These are phyloP conservation scores for Sisymbrium irio DNA, from an alignment of 345 rosid species.

Conservation along the genomic window DNA sequence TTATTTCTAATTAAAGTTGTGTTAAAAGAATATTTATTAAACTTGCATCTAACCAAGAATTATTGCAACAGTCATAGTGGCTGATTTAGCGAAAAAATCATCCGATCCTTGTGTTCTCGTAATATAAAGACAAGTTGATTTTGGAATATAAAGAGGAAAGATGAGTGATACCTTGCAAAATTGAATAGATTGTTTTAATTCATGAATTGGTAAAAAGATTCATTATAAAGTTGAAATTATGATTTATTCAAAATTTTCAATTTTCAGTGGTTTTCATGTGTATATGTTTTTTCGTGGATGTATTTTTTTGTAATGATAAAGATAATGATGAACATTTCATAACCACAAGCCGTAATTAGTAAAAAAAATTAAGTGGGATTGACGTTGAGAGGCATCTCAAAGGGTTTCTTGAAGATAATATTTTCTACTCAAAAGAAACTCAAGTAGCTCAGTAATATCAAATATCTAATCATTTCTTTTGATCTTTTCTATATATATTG, in stretches of 20 bases:
- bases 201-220: neutral
- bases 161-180: neutral
- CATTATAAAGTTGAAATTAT: neutral
- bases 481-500: neutral
- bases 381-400: slow-evolving; percentile 14
- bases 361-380: slow-evolving; percentile 34
- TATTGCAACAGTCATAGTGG: no score
- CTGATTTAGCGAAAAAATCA: no score
- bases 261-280: neutral
- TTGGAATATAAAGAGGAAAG: neutral
- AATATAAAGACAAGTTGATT: neutral
- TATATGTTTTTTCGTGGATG: neutral
- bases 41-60: no score
- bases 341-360: slow-evolving; percentile 4
- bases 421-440: slow-evolving; percentile 17
- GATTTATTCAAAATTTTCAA: neutral
- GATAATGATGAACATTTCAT: neutral
- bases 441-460: slow-evolving; percentile 9
- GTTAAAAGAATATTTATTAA: no score
- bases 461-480: slow-evolving; percentile 21
- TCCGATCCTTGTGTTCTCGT: no score
- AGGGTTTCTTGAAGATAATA: slow-evolving; percentile 21
- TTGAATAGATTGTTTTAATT: neutral
- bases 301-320: neutral
- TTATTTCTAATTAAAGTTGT: no score